phyloP scores from a whole-genome alignment of 73 alveolate species.

The Paramecium octaurelia region DNA sequence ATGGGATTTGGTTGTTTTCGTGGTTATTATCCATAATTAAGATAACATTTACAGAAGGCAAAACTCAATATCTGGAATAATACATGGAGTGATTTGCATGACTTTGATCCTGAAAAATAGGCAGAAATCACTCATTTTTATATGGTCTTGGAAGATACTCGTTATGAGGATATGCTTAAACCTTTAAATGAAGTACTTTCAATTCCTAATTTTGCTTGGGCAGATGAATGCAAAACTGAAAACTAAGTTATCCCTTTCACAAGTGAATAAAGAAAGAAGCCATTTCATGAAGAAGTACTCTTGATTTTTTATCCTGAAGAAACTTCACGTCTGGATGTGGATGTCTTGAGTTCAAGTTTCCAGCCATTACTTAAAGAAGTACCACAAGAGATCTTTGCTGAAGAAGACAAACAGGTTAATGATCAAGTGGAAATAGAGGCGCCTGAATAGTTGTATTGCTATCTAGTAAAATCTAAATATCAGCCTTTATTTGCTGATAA shows the following conservation, averaged over 20 bases:
- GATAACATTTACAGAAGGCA: slow-evolving; percentile 65
- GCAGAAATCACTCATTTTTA: background rate
- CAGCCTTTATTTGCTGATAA: slow-evolving; percentile 26
- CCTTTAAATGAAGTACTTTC: slow-evolving; percentile 25
- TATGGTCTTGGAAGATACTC: slow-evolving; percentile 9
- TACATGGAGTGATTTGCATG: slow-evolving; percentile 80
- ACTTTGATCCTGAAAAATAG: slow-evolving; percentile 64
- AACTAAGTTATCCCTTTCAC: background rate
- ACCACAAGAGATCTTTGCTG: slow-evolving; percentile 6
- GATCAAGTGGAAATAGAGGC: background rate
- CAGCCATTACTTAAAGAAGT: background rate
- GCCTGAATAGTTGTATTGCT: slow-evolving; percentile 1
- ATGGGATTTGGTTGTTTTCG: slow-evolving; percentile 82
- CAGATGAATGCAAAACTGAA: slow-evolving; percentile 8
- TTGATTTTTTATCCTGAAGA: slow-evolving; percentile 17
- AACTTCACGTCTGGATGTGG: background rate
- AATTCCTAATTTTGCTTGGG: background rate
- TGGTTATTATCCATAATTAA: slow-evolving; percentile 72
- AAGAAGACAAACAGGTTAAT: background rate
- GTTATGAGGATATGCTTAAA: background rate
- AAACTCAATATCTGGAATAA: slow-evolving; percentile 71
- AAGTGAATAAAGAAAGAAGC: background rate
- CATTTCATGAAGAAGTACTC: slow-evolving; percentile 4
- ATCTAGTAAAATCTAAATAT: background rate
- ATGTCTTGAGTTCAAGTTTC: background rate